Conservation (phyloP, 1,139 yeast species). For the Protomyces arabidopsidicola region DNA sequence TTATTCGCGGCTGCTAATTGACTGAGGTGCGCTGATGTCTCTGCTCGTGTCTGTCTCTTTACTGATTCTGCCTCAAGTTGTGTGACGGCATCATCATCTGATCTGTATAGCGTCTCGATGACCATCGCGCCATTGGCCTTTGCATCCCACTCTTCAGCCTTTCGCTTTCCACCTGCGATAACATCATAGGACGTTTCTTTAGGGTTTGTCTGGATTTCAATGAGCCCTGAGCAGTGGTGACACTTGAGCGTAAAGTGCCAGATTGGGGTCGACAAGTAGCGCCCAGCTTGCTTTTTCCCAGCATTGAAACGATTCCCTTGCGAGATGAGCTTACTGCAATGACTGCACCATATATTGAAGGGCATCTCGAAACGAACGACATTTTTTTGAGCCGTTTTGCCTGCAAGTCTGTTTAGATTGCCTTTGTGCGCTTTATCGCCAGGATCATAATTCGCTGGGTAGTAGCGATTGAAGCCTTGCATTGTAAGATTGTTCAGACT, state of each 20-base stretch:
- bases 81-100: slow-evolving; percentile 30
- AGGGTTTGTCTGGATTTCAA: slow-evolving; percentile 40
- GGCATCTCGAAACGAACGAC: slow-evolving; percentile 41
- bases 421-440: slow-evolving; percentile 38
- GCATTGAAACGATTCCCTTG: slow-evolving; percentile 42
- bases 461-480: slow-evolving; percentile 40
- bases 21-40: slow-evolving; percentile 28
- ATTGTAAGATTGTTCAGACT: not conserved
- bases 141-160: slow-evolving; percentile 33
- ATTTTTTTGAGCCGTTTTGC: slow-evolving; percentile 36
- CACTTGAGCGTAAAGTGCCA: slow-evolving; percentile 39
- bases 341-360: slow-evolving; percentile 36
- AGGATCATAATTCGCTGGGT: slow-evolving; percentile 40
- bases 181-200: slow-evolving; percentile 37
- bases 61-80: slow-evolving; percentile 28
- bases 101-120: slow-evolving; percentile 30
- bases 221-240: slow-evolving; percentile 35
- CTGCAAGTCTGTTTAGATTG: slow-evolving; percentile 38
- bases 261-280: slow-evolving; percentile 38
- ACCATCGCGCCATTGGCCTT: slow-evolving; percentile 14
- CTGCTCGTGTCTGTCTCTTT: slow-evolving; percentile 12
- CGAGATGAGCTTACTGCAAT: slow-evolving; percentile 36
- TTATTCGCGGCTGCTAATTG: slow-evolving; percentile 28
- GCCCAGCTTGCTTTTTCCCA: slow-evolving; percentile 38
- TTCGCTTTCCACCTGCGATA: slow-evolving; percentile 36